phyloP scores from a whole-genome alignment of 805 yeast genomes.

The Torulaspora maleeae region DNA sequence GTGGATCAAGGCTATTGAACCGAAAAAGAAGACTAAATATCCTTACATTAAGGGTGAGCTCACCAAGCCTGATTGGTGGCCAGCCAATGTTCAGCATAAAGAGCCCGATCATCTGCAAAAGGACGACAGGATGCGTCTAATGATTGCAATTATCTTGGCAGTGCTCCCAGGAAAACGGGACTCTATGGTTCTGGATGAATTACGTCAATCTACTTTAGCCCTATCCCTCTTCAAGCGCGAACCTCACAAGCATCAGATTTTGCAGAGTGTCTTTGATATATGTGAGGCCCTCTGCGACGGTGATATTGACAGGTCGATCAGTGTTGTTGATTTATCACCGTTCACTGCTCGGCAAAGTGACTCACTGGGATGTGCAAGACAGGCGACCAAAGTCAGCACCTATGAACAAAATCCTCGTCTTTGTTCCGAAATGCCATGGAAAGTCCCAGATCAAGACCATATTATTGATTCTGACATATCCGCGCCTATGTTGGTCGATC shows the following conservation, averaged over 20 bases:
- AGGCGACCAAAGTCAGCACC: not conserved
- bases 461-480: not conserved
- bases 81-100: constrained; percentile 48
- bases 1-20: constrained; percentile 65
- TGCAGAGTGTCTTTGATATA: constrained; percentile 19
- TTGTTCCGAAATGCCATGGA: not conserved
- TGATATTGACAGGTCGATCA: not conserved
- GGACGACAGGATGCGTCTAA: constrained; percentile 48
- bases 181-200: constrained; percentile 14
- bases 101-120: constrained; percentile 74
- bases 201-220: constrained; percentile 17
- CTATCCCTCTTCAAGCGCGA: constrained; percentile 18
- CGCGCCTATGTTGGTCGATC: constrained; percentile 9
- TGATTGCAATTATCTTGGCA: constrained; percentile 38
- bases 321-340: constrained; percentile 6
- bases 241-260: constrained; percentile 9
- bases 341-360: not conserved
- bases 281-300: constrained; percentile 13
- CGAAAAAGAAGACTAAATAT: constrained; percentile 55
- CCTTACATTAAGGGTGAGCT: constrained; percentile 55
- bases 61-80: constrained; percentile 71
- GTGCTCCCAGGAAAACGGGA: constrained; percentile 19
- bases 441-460: not conserved
- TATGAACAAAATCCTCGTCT: not conserved
- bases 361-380: not conserved